Base-by-base conservation (phyloP, 75 land plant species). In the Cryptomeria japonica region DNA sequence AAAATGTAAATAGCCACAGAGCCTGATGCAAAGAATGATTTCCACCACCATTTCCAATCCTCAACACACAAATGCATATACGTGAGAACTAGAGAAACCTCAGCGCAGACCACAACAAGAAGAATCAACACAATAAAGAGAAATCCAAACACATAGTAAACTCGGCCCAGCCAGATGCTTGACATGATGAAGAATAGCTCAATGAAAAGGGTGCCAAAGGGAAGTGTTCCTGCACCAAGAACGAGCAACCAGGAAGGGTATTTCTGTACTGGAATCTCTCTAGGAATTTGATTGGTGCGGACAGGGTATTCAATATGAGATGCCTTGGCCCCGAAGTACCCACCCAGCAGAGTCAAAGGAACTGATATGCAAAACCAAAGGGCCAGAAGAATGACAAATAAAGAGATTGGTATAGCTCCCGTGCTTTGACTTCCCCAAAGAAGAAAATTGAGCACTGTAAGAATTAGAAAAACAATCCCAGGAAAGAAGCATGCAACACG, bases 111-210 rank as follows among this genome's bases (percentile, higher is more conserved):
- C 22, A 93, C 86, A 9, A 90, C 89, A 38, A 93, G 91, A 31
- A 93, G 90, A 61, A 92, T 70, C 89, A 93, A 25, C n/a, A 93
- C 94, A 31, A 93, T 86, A 41, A 93, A 92, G 64, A 93, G 87
- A 76, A 93, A 93, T 28, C 94, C 94, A 51, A 93, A 92, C 34
- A 93, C 94, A 82, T 93, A 93, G 90, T 93, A 93, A 5, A 93
- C 93, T 8, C 94, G 88, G 14, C 94, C 94, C 91, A 93, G 84
- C 94, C 94, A 93, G 64, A 93, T 92, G 87, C 93, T 93, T n/a
- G 93, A 93, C 93, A 93, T 92, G 79, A 93, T 93, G 87, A 93
- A 93, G 90, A 93, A 93, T 44, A 93, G 91, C 94, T 93, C 93
- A 49, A 93, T 93, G 92, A 93, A 93, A 80, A 93, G 93, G 14